Evolutionary conservation across 768 basidiomycete species (phyloP), one percentile per base, ranked within the genome.

Genomic region (Clitopilus hobsonii): DNA sequence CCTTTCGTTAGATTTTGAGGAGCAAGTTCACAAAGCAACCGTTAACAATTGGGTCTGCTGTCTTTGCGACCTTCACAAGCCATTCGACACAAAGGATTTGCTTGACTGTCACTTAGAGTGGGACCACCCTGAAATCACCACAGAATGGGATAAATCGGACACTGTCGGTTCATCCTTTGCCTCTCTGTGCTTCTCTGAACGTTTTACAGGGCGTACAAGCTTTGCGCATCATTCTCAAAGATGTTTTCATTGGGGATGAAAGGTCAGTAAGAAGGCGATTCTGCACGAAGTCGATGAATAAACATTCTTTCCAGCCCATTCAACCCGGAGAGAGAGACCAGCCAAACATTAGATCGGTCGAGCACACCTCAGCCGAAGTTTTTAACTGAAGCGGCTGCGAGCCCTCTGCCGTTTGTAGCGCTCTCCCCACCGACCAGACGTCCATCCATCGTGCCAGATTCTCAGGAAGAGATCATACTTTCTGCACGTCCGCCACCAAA

Each of bases 11-110:
- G 52, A 49, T 6, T 45, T 58, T 2, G 60, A 61, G 22, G 16
- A 10, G 10, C 55, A 56, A 36, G 52, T 57, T 16, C 64, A 67
- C 49, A 61, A 59, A 49, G 67, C 68, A 13, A 60, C 54, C 8
- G 67, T 76, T 63, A 57, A 56, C 18, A 59, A 66, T 1, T 82
- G 78, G 74, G 36, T 65, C 36, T 86, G 85, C 59, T 83, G 85
- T 0, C 58, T 85, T n/a, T 86, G 85, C 59, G 69, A 72, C 29
- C 53, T 81, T 8, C 72, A 81, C 49, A 69, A 67, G 22, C 56
- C 55, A 0, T 81, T 86, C 45, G 49, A 58, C 6, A 78, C 75
- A 22, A 68, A 64, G 11, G 70, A 62, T 24, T 73, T 79, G 71
- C 65, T 86, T 1, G 62, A 61, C 24, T 71, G 61, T n/a, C 85